Evolutionary conservation across 805 yeast species (phyloP).

Genomic region (Wickerhamiella galacta): DNA sequence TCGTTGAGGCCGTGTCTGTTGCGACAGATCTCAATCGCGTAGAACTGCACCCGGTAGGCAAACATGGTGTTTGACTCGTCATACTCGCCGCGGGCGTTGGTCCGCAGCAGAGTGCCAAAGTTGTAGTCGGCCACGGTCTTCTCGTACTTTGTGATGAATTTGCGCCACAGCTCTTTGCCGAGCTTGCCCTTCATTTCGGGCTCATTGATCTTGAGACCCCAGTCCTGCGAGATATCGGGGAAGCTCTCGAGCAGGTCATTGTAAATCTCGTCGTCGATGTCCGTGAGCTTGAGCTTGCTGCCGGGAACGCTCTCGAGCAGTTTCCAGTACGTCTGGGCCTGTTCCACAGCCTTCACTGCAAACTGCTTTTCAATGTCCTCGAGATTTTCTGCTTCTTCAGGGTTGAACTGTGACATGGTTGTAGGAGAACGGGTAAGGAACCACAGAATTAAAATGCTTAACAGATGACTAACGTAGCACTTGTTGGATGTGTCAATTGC

Average conservation of each 20-base stretch:
- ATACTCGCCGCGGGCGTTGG: conserved; percentile 56
- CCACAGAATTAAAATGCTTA: too few relatives aligned
- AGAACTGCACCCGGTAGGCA: conserved; percentile 83
- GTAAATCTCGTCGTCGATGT: conserved; percentile 25
- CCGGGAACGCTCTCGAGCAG: conserved; percentile 60
- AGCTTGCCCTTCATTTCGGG: conserved; percentile 60
- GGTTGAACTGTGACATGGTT: too few relatives aligned
- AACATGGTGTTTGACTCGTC: conserved; percentile 72
- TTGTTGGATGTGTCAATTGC: too few relatives aligned
- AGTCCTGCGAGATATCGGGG: conserved; percentile 66
- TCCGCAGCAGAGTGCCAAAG: conserved; percentile 84
- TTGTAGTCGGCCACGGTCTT: conserved; percentile 72
- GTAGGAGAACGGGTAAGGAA: too few relatives aligned
- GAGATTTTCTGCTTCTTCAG: conserved; percentile 84
- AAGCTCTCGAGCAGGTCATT: conserved; percentile 38
- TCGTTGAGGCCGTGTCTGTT: conserved; percentile 82
- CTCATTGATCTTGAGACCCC: conserved; percentile 42
- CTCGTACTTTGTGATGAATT: conserved; percentile 67
- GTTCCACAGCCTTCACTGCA: conserved; percentile 93
- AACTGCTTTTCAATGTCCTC: conserved; percentile 95
- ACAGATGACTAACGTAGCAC: too few relatives aligned
- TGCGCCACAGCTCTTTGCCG: conserved; percentile 87
- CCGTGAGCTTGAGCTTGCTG: conserved; percentile 43
- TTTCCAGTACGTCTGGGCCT: conserved; percentile 83
- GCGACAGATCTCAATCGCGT: conserved; percentile 88